phyloP scores from a whole-genome alignment of 2,329 filamentous ascomycete genomes.

The Nigrospora sphaerica region DNA sequence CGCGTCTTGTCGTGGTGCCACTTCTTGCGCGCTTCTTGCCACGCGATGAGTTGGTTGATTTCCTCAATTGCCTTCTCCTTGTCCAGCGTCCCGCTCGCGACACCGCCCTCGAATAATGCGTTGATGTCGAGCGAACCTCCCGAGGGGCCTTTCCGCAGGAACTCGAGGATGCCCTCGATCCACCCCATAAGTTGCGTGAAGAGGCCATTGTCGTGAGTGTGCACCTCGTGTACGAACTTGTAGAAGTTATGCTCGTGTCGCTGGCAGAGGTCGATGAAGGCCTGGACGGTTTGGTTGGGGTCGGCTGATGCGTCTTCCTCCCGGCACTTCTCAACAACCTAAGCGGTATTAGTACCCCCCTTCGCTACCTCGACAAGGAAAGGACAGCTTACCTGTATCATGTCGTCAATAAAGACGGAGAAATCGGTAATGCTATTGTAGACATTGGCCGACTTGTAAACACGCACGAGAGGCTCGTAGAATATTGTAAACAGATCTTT shows the following conservation, averaged over 20 bases:
- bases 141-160: slow-evolving; percentile 77
- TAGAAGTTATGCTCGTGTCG: slow-evolving; percentile 96
- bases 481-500: slow-evolving; percentile 97
- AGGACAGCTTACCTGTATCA: slow-evolving; percentile 59
- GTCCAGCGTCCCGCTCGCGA: slow-evolving; percentile 61
- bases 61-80: slow-evolving; percentile 67
- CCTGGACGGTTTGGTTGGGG: slow-evolving; percentile 95
- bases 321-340: slow-evolving; percentile 59
- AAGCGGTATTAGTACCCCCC: not conserved
- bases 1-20: slow-evolving; percentile 98
- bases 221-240: slow-evolving; percentile 97
- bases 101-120: slow-evolving; percentile 76
- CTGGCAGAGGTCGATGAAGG: slow-evolving; percentile 93
- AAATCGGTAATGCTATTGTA: slow-evolving; percentile 98
- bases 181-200: slow-evolving; percentile 96
- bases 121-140: slow-evolving; percentile 92
- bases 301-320: slow-evolving; percentile 83
- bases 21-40: slow-evolving; percentile 93
- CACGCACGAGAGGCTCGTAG: slow-evolving; percentile 92
- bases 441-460: slow-evolving; percentile 98
- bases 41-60: slow-evolving; percentile 79
- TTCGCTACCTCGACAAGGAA: slow-evolving; percentile 7
- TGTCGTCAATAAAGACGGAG: slow-evolving; percentile 84
- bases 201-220: slow-evolving; percentile 91
- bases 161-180: slow-evolving; percentile 93